Base-by-base conservation (phyloP, 2,329 filamentous ascomycete genomes). In the Penicillium corylophilum region DNA sequence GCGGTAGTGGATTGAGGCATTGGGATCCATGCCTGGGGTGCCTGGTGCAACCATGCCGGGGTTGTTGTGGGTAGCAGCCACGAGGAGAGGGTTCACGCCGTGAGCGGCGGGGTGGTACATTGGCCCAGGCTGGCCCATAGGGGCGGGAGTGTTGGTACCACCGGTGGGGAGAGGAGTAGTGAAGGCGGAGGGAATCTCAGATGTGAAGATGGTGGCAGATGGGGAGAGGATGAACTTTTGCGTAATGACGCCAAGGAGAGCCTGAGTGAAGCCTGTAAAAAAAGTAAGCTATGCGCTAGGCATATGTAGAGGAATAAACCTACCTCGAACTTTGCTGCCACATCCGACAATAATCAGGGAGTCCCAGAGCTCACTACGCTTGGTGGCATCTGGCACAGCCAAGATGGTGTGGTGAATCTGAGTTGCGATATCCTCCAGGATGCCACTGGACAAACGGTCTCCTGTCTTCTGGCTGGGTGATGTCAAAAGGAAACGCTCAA, bases 141-240 rank as follows among this genome's bases (percentile, higher is more conserved):
- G 59, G 42, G 76, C 65, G 2, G 89, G 90, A 0, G 94, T 95
- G 1, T 93, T 97, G 72, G 95, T 94, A 15, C 91, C 85, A 29
- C 93, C 93, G 1, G 93, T 97, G 18, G 90, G 92, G 10, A 88
- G 82, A 1, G 94, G 94, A 0, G 94, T 97, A 26, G 89, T 91
- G 68, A 96, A 83, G 73, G 94, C 93, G 8, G 91, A 96, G 7
- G 94, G 94, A 33, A 97, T 85, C 72, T 99, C 94, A 20, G 91
- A 96, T 31, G 92, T 96, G 79, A 97, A 97, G 65, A 97, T 97
- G 38, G 92, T 96, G 45, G 90, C 91, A 1, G 90, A 93, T 24
- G 94, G 94, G 2, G 92, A 95, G 60, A 99, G 86, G 48, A 96
- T 82, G 71, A 96, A 94, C 59, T 92, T 91, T 44, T 86, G 82